Evolutionary conservation across 768 basidiomycete species (phyloP), one percentile per base, ranked within the genome.

Genomic region (Amanita pseudoporphyria): DNA sequence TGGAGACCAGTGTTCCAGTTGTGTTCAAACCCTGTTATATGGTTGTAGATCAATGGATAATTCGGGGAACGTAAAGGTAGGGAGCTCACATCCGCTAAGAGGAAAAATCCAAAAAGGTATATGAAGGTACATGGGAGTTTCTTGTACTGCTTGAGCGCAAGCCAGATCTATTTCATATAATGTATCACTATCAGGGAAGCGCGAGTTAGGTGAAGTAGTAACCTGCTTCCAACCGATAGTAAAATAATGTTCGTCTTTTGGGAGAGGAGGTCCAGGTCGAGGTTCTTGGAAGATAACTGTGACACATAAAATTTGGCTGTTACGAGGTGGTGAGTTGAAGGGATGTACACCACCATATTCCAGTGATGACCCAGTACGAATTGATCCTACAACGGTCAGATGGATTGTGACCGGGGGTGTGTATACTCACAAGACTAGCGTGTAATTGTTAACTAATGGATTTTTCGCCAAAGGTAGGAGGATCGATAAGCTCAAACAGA

Each of bases 221-320:
- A 79, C 84, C 71, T 90, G 87, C 59, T 86, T 89, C 84, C 85
- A 91, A 37, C 90, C 90, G 39, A 93, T 77, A 0, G 87, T 87
- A 22, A 90, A 53, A 57, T 91, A 92, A 52, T 64, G 74, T 54
- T 89, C 81, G 43, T 82, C 82, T 55, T 81, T 82, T 0, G 90
- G 90, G 18, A 93, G 67, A 10, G 79, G 66, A 46, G 88, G 86
- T 0, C 90, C 90, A 2, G 85, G 82, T 7, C 90, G 79, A n/a
- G 82, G 85, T 58, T 87, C 77, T 61, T 93, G 90, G 62, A 79
- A 90, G 44, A 91, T 76, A 56, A 92, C 87, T 89, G 46, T 16
- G 24, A 30, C 9, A 42, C 14, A 9, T 19, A 38, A 44, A 28
- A 43, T 26, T 24, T 35, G 10, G 1, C 35, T 38, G 21, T 21